phyloP scores from a whole-genome alignment of 2,329 filamentous ascomycete species.

The Pseudocercospora crystallina region DNA sequence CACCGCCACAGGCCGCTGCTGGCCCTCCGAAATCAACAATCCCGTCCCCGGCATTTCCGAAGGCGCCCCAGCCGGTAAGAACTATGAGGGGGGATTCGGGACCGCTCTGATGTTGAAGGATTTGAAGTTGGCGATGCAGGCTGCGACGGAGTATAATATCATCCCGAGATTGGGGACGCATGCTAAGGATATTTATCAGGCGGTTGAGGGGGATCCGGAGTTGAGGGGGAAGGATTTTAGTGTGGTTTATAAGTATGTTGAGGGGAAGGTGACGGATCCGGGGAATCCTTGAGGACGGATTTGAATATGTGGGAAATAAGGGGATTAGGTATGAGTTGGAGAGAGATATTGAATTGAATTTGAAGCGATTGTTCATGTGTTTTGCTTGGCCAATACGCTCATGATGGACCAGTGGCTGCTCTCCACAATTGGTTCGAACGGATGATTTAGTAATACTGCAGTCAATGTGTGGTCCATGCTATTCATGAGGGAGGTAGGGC shows the following conservation, averaged over 20 bases:
- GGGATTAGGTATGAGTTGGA: neutral
- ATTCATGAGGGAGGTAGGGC: too few species aligned
- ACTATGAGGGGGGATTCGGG: constrained; percentile 59
- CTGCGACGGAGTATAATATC: constrained; percentile 45
- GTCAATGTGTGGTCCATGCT: too few species aligned
- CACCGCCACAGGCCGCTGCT: constrained; percentile 88
- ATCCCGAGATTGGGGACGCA: constrained; percentile 47
- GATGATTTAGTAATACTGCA: too few species aligned
- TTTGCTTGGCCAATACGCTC: too few species aligned
- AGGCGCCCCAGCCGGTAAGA: constrained; percentile 70
- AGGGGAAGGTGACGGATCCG: constrained; percentile 42
- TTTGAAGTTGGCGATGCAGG: constrained; percentile 49
- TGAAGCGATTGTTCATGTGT: too few species aligned
- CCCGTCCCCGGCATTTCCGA: constrained; percentile 83
- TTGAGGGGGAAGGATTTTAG: constrained; percentile 53
- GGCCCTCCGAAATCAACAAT: constrained; percentile 95
- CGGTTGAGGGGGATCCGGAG: constrained; percentile 43
- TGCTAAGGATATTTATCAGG: constrained; percentile 48
- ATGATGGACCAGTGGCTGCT: too few species aligned
- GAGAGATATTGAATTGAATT: too few species aligned
- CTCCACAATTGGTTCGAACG: too few species aligned
- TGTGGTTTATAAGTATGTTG: constrained; percentile 52
- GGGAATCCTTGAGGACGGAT: neutral
- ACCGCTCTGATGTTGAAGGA: constrained; percentile 53
- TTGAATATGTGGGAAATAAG: neutral